These are phyloP conservation scores for Penicillium sp. DNA, from an alignment of 2,329 filamentous ascomycete species.

Conservation along the genomic window DNA sequence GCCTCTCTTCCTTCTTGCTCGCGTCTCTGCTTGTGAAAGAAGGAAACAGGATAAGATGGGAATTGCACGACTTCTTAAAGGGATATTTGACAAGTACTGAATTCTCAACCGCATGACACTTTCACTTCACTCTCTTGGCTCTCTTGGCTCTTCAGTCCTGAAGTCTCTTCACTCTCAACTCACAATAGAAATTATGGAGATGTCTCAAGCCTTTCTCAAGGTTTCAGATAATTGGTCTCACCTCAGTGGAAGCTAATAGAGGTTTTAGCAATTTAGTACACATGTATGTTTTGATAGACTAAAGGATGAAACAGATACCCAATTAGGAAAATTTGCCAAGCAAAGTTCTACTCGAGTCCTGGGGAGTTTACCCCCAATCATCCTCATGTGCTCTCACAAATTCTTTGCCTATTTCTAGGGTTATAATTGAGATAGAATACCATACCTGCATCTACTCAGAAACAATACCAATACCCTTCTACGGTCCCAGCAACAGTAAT, in stretches of 20 bases:
- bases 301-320: slow-evolving; percentile 10
- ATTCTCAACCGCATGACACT: not conserved
- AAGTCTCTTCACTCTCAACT: not conserved
- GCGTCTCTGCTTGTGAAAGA: not conserved
- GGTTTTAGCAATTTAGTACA: not conserved
- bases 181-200: too few relatives aligned
- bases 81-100: not conserved
- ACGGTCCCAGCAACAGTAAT: too few relatives aligned
- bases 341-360: not conserved
- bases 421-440: too few relatives aligned
- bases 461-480: too few relatives aligned
- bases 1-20: not conserved
- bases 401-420: too few relatives aligned
- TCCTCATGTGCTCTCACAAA: too few relatives aligned
- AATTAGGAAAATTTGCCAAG: slow-evolving; percentile 14
- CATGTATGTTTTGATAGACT: not conserved
- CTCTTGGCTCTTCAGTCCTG: too few relatives aligned
- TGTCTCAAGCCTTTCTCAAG: not conserved
- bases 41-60: not conserved
- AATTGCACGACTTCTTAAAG: not conserved
- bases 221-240: not conserved
- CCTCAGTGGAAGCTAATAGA: not conserved
- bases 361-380: not conserved
- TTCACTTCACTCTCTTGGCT: not conserved
- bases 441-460: too few relatives aligned